These are phyloP conservation scores for Dendrobium nobile DNA, from an alignment of 106 monocot genomes.

Conservation along the genomic window DNA sequence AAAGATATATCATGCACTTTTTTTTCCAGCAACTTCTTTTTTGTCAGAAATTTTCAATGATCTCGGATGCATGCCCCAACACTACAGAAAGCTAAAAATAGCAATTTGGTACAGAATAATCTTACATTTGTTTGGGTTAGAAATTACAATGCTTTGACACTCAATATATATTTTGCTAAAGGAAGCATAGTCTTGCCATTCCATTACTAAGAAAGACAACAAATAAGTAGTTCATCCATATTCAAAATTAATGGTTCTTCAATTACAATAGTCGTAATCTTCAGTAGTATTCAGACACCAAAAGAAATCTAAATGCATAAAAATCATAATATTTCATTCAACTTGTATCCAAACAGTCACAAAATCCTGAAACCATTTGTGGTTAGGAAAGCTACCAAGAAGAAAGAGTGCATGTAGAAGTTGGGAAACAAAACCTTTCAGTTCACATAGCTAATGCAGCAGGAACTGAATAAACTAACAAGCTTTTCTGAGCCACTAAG, in stretches of 20 bases:
- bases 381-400: neutral
- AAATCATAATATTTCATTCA: neutral
- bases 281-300: neutral
- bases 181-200: neutral
- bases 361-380: neutral
- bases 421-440: neutral
- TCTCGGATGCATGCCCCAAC: neutral
- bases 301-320: neutral
- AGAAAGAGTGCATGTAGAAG: neutral
- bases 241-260: neutral
- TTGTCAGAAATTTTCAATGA: neutral
- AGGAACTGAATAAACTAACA: neutral
- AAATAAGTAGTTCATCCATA: neutral
- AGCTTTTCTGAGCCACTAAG: neutral
- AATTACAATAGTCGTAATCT: neutral
- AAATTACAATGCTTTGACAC: neutral
- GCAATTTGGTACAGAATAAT: neutral
- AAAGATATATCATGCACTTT: neutral
- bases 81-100: neutral
- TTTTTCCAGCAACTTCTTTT: neutral
- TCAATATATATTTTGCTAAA: neutral
- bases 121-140: neutral
- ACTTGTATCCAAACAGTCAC: neutral
- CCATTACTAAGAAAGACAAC: neutral
- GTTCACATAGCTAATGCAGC: neutral